Conservation (phyloP, 169 alveolate genomes). For the Cyclospora cayetanensis region DNA sequence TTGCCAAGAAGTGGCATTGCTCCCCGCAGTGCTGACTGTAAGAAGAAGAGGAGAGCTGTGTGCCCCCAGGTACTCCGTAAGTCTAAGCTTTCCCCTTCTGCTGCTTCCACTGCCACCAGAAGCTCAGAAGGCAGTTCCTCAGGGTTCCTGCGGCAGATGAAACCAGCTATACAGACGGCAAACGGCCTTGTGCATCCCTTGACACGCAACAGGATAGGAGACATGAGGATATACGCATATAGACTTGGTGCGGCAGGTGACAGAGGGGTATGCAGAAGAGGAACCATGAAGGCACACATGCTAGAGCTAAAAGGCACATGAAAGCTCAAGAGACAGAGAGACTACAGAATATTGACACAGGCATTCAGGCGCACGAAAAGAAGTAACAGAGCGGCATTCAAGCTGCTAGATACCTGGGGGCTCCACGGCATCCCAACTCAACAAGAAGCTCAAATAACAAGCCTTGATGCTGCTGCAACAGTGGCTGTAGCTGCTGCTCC, state of each 20-base stretch:
- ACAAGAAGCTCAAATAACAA: slow-evolving; percentile 21
- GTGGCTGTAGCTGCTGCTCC: neutral
- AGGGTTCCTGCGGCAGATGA: slow-evolving; percentile 15
- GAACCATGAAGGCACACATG: neutral
- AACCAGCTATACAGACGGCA: neutral
- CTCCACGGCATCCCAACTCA: slow-evolving; percentile 19
- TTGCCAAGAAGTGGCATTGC: neutral
- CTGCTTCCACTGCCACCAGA: neutral
- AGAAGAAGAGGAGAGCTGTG: neutral
- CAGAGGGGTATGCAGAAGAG: neutral
- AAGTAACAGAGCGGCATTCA: neutral
- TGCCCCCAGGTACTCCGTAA: neutral
- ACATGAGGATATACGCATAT: neutral
- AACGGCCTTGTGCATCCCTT: neutral
- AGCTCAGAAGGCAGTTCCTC: neutral
- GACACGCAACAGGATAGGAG: neutral
- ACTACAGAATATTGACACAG: neutral
- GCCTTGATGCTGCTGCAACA: slow-evolving; percentile 15
- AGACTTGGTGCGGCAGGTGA: neutral
- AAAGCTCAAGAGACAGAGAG: neutral
- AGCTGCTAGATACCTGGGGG: neutral
- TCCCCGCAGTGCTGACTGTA: slow-evolving; percentile 32
- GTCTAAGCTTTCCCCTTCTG: neutral
- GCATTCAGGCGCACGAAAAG: neutral
- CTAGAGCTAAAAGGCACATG: no score